Evolutionary conservation across 139 green algal genomes (phyloP).

Genomic region (Chlamydomonas schloesseri): DNA sequence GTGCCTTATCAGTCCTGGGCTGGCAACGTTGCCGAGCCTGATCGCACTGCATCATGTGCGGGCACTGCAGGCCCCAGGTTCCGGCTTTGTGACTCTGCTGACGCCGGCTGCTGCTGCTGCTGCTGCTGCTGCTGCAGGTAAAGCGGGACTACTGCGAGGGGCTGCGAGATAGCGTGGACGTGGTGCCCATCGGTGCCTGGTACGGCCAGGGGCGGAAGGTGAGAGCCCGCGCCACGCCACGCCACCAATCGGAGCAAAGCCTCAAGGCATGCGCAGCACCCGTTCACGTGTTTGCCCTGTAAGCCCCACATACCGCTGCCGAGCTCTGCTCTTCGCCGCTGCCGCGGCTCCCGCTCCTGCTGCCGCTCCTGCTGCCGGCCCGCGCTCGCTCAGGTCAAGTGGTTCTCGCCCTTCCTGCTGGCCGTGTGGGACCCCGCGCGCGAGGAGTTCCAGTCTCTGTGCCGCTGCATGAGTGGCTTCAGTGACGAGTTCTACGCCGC

Average conservation of each 20-base stretch:
- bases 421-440: conserved; percentile 82
- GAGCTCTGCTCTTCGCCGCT: no score
- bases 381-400: conserved; percentile 62
- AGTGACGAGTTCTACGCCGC: conserved; percentile 89
- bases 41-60: no score
- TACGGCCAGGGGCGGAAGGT: conserved; percentile 81
- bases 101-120: no score
- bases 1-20: no score
- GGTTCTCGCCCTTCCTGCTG: conserved; percentile 92
- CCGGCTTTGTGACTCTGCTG: no score
- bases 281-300: no score
- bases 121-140: conserved; percentile 2
- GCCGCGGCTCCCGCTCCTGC: no score
- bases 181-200: conserved; percentile 89
- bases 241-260: no score
- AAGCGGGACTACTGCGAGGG: conserved; percentile 90
- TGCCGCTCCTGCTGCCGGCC: background rate
- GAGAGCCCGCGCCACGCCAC: background rate
- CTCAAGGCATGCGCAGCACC: no score
- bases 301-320: no score
- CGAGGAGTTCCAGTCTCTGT: conserved; percentile 77
- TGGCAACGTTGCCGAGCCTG: no score
- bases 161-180: conserved; percentile 87
- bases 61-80: no score
- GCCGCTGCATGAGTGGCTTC: conserved; percentile 92